Base-by-base conservation (phyloP, 73 alveolate species). In the Paraurostyla sp. region DNA sequence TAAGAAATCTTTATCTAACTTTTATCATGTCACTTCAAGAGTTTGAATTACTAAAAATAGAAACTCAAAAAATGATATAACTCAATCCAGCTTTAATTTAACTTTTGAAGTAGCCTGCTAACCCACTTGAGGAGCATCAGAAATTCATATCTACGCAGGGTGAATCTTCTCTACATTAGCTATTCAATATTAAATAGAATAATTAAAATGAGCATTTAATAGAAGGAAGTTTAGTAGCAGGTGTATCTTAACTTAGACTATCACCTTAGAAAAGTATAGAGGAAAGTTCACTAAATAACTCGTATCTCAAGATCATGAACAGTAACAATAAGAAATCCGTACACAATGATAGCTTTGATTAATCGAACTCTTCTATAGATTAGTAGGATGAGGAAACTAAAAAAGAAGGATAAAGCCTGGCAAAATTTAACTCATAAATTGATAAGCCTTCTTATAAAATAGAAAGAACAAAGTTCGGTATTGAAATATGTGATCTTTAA, bases 21-120 rank as follows among this genome's bases (percentile, higher is more conserved):
- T 45, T 73, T 16, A 48, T 48, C 0, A 25, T 73, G 1, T 48
- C 86, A 22, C 7, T 45, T 23, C 3, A 43, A 4, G 86, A 73
- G 52, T 73, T 73, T 73, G 86, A 73, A 48, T 3, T 25, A 32
- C 56, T 73, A 11, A 73, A 73, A 73, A 3, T 16, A 38, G 86
- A 73, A 46, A 73, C 86, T 48, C 33, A 22, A n/a, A 73, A 56
- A 25, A 16, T 73, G 0, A 73, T 73, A 13, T 23, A 15, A 25
- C 42, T 73, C 4, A 49, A 73, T 46, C 86, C 65, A 4, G 71
- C 65, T n/a, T 30, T 73, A 18, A 45, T 73, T 6, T 45, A 73
- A 27, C 86, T 49, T 13, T 23, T 48, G 4, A 73, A 48, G 33
- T 27, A 48, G 29, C 86, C 86, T 6, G 9, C 42, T 3, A 42